These are phyloP conservation scores for Exophiala aquamarina DNA, from an alignment of 2,329 filamentous ascomycete genomes.

Conservation along the genomic window DNA sequence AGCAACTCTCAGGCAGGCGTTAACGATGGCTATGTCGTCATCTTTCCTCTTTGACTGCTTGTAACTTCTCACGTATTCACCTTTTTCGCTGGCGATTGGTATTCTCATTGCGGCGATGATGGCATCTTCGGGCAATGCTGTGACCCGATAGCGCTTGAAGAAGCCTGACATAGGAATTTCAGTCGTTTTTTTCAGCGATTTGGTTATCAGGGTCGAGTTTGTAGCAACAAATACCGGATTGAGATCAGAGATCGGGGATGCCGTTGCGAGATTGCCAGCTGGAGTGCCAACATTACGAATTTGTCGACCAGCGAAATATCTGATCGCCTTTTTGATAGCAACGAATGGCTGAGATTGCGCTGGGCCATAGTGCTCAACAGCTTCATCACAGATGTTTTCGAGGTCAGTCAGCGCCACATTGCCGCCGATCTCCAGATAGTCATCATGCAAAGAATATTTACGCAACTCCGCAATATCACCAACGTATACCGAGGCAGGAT, in stretches of 20 bases:
- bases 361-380: conserved; percentile 73
- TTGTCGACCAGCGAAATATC: conserved; percentile 91
- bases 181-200: conserved; percentile 68
- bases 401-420: conserved; percentile 92
- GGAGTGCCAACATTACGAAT: conserved; percentile 98
- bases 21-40: conserved; percentile 97
- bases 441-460: conserved; percentile 75
- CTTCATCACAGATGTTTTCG: conserved; percentile 78
- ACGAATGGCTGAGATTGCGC: conserved; percentile 74
- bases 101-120: conserved; percentile 87
- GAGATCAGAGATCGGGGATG: conserved; percentile 92
- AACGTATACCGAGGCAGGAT: conserved; percentile 85
- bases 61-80: conserved; percentile 85
- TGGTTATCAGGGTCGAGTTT: conserved; percentile 77
- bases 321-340: conserved; percentile 91
- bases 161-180: conserved; percentile 92
- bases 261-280: conserved; percentile 89
- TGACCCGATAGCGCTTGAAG: conserved; percentile 87
- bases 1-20: conserved; percentile 74
- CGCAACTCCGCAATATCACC: conserved; percentile 89
- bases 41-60: conserved; percentile 98
- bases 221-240: conserved; percentile 92
- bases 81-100: conserved; percentile 69
- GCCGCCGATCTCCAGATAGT: conserved; percentile 86
- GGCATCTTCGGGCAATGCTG: conserved; percentile 76